Base-by-base conservation (phyloP, 345 rosid species). In the Salix caprea region DNA sequence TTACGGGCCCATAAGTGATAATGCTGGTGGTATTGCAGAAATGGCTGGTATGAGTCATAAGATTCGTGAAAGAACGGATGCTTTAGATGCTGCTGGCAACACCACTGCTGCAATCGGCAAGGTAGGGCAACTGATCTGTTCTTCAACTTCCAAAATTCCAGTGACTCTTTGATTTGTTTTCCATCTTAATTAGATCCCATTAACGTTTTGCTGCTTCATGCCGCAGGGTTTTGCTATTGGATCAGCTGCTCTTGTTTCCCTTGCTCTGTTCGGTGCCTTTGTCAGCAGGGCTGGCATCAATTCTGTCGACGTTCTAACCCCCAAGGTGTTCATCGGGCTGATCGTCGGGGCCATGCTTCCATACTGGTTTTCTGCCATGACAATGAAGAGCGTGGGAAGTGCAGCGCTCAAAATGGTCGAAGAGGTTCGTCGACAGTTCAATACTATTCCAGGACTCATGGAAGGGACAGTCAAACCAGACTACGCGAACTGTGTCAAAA, bases 61-160 rank as follows among this genome's bases (percentile, higher is more conserved):
- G 78, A 87, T 90, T 13, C 88, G 88, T 0, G 90, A 90, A 76
- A 79, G 88, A 70, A 90, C 92, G 1, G 91, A 87, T 70, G 94
- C 94, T 54, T 69, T 90, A 23, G 92, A 90, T 71, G 90, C 90
- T 62, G 94, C 91, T 5, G 94, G 94, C 66, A 90, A 88, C 84
- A 90, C 87, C 79, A 87, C 94, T 21, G 94, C 92, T 24, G 94
- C 94, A 50, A 90, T 90, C 37, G 94, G 94, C 82, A 90, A 89
- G 92, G 94, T 79, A 80, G 36, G 71, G 28, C 16, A 34, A 28
- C 60, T 60, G 1, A 61, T 19, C 32, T 6, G 16, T 44, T 32
- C 11, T 36, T 1, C 28, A 7, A 52, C 7, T 18, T n/a, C 23
- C 58, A 18, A 52, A 19, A 52, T 19, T 0, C n/a, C 58, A 19